These are phyloP conservation scores for Moesziomyces sp. DNA, from an alignment of 1,284 basidiomycete genomes.

Conservation along the genomic window DNA sequence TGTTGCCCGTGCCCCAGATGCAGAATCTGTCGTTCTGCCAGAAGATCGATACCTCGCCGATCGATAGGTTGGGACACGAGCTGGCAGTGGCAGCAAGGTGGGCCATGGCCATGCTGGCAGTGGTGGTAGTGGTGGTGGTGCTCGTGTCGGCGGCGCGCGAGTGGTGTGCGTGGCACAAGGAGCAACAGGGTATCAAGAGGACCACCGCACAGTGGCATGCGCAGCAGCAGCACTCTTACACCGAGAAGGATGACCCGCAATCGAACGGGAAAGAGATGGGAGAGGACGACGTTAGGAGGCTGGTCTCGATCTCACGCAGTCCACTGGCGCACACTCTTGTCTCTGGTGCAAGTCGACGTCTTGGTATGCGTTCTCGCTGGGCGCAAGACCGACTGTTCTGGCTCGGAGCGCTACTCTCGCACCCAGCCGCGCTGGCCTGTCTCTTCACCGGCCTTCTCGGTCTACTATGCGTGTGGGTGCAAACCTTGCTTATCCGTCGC, in stretches of 20 bases:
- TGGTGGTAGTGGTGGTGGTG: slow-evolving; percentile 34
- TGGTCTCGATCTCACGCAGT: slow-evolving; percentile 51
- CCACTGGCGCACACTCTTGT: slow-evolving; percentile 17
- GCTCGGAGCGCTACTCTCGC: slow-evolving; percentile 88
- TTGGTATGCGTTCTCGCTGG: slow-evolving; percentile 26
- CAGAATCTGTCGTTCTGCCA: slow-evolving; percentile 48
- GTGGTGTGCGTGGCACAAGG: slow-evolving; percentile 49
- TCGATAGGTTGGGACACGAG: slow-evolving; percentile 48
- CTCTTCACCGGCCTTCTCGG: slow-evolving; percentile 90
- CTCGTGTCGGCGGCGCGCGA: slow-evolving; percentile 29
- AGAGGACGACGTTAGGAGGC: slow-evolving; percentile 28
- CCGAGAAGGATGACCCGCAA: not conserved
- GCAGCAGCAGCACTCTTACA: not conserved
- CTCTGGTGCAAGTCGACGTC: slow-evolving; percentile 1
- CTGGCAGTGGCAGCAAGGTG: slow-evolving; percentile 24
- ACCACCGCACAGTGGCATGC: slow-evolving; percentile 43
- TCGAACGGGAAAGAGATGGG: slow-evolving; percentile 7
- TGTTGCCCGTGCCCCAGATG: slow-evolving; percentile 40
- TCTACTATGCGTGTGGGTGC: slow-evolving; percentile 85
- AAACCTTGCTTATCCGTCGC: slow-evolving; percentile 74
- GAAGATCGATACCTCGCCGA: slow-evolving; percentile 38
- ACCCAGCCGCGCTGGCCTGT: slow-evolving; percentile 86
- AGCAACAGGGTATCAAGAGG: slow-evolving; percentile 32
- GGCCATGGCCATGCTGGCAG: slow-evolving; percentile 29
- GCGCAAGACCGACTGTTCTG: slow-evolving; percentile 71